Base-by-base conservation (phyloP, 495 filamentous ascomycete genomes). In the Penicillium macrosclerotiorum region DNA sequence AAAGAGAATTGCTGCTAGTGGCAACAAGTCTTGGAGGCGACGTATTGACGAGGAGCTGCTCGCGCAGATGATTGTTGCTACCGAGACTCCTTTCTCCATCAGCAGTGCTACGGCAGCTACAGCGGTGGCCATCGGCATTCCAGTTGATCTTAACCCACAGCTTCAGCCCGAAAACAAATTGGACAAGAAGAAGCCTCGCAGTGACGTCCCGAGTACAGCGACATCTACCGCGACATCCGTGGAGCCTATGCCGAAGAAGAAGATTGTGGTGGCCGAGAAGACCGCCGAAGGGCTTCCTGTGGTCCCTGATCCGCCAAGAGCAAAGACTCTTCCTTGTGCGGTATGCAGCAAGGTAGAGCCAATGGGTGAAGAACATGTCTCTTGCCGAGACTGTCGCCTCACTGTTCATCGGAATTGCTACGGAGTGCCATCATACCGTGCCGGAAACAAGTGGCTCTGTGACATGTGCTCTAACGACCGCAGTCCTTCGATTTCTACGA, bases 401-500 rank as follows among this genome's bases (percentile, higher is more conserved):
- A 88, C 90, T 1, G 92, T 98, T n/a, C 93, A 98, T 63, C 84
- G 86, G 32, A 84, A 82, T 43, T 98, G 93, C 64, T 98, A 96
- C 63, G 93, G 93, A 13, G 76, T 97, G 23, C 65, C 79, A 2
- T 82, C 88, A 20, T 76, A 75, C 34, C 79, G 83, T n/a, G 79
- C 79, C 30, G 75, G 77, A 20, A 78, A 76, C 39, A 95, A 95
- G 66, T 98, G 93, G 93, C 76, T 87, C 14, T 98, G 93, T 65
- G 93, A 98, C 66, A 92, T 88, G 80, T 98, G 93, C 69, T 73
- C 81, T 9, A 98, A 98, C 60, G 93, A 98, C 56, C 86, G 89
- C 55, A 88, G 80, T 47, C 89, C 89, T 3, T 80, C 84, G 49
- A 82, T 93, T 16, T 94, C 91, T 17, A 91, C 90, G 39, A 77